A percentile compares a stretch with the other conserved stretches of the same genome.
Evolutionary conservation across 768 basidiomycete species (phyloP).

Genomic region (Lentinula edodes): DNA sequence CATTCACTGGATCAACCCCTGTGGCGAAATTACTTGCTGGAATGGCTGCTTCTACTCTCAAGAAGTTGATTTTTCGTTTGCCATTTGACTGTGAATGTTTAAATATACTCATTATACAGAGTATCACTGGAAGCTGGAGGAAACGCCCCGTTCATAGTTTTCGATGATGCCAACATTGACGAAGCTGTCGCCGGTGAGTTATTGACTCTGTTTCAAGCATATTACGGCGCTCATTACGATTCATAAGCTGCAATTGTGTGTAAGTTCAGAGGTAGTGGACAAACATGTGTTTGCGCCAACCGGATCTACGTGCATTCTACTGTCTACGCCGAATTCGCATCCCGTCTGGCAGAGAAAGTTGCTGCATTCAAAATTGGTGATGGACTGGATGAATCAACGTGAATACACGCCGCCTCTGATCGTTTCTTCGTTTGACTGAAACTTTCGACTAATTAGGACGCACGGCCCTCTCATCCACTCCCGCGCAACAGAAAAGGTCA

Average conservation of each 20-base stretch:
- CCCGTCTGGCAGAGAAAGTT: conserved; percentile 80
- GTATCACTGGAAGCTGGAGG: conserved; percentile 87
- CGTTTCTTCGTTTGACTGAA: background rate
- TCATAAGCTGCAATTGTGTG: conserved; percentile 58
- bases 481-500: conserved; percentile 81
- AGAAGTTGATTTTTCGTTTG: conserved; percentile 51
- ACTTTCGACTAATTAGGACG: conserved; percentile 44
- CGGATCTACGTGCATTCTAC: conserved; percentile 89
- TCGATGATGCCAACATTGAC: conserved; percentile 92
- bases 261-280: conserved; percentile 80
- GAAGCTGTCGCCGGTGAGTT: conserved; percentile 75
- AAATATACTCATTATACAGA: conserved; percentile 19
- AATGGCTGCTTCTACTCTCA: conserved; percentile 71
- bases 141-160: conserved; percentile 95
- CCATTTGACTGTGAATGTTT: background rate
- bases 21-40: conserved; percentile 74
- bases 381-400: conserved; percentile 77
- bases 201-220: background rate
- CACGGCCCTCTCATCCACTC: conserved; percentile 93
- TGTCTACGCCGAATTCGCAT: conserved; percentile 90
- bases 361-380: conserved; percentile 82
- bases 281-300: conserved; percentile 87
- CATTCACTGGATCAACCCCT: conserved; percentile 85
- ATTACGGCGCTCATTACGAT: background rate
- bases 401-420: conserved; percentile 18